A percentile compares a stretch with the other conserved stretches of the same genome.
Evolutionary conservation across 2,329 filamentous ascomycete genomes (phyloP).

Genomic region (Ampelomyces quisqualis): DNA sequence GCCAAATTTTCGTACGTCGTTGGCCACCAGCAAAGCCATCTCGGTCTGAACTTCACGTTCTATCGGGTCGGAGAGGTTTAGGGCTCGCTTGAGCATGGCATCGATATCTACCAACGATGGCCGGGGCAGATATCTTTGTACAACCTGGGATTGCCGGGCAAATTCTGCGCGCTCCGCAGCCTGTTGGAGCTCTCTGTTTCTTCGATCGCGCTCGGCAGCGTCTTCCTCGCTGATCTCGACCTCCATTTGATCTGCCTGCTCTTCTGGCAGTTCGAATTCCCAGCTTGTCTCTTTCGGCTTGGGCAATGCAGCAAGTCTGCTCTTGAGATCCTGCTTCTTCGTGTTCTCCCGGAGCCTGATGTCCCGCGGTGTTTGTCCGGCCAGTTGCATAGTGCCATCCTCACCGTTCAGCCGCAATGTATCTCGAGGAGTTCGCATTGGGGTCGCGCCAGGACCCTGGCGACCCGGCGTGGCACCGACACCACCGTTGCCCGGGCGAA

Average conservation of each 20-base stretch:
- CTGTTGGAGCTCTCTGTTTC: constrained; percentile 62
- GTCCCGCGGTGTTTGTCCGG: constrained; percentile 75
- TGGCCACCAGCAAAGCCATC: constrained; percentile 74
- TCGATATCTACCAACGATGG: constrained; percentile 72
- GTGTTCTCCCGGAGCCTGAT: constrained; percentile 69
- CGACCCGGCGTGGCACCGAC: constrained; percentile 65
- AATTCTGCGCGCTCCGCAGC: constrained; percentile 70
- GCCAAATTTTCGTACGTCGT: constrained; percentile 77
- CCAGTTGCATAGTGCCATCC: constrained; percentile 62
- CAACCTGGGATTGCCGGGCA: constrained; percentile 82
- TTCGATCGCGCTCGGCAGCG: constrained; percentile 72
- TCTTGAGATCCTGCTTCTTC: constrained; percentile 66
- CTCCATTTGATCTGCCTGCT: constrained; percentile 62
- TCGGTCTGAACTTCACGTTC: constrained; percentile 72
- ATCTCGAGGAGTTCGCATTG: constrained; percentile 84
- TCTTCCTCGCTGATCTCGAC: constrained; percentile 63
- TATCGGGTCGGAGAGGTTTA: constrained; percentile 62
- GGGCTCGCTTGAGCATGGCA: constrained; percentile 64
- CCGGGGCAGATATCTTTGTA: constrained; percentile 79
- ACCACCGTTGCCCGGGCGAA: constrained; percentile 63
- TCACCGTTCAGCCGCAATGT: constrained; percentile 79
- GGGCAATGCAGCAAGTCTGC: constrained; percentile 77
- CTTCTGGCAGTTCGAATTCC: constrained; percentile 89
- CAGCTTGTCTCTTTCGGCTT: constrained; percentile 92
- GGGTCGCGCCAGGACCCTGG: constrained; percentile 71